Evolutionary conservation across 306 rosid species (phyloP).

Genomic region (Dalbergia oliveri): DNA sequence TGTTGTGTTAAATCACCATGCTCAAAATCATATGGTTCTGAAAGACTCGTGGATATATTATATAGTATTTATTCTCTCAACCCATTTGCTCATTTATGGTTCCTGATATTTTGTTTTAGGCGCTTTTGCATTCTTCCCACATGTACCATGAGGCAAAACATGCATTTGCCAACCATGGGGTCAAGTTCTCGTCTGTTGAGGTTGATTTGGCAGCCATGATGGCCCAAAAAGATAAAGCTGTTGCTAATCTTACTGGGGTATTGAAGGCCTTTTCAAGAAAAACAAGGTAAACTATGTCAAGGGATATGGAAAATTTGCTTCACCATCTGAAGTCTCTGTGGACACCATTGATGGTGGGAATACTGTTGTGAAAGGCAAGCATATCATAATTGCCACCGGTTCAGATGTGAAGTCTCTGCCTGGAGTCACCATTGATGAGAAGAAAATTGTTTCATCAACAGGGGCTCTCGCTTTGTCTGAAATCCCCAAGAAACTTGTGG

Average conservation of each 20-base stretch:
- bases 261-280: constrained; percentile 97
- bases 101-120: constrained; percentile 60
- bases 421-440: constrained; percentile 91
- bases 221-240: constrained; percentile 93
- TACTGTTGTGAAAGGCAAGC: constrained; percentile 85
- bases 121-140: constrained; percentile 96
- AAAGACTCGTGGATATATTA: neutral
- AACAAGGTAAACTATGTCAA: constrained; percentile 95
- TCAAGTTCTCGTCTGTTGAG: constrained; percentile 83
- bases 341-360: constrained; percentile 78
- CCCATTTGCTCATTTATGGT: constrained; percentile 27
- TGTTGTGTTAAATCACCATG: neutral
- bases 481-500: constrained; percentile 91
- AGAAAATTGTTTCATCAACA: constrained; percentile 92
- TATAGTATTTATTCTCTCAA: neutral
- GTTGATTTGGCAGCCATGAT: constrained; percentile 95
- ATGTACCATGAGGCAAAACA: constrained; percentile 98
- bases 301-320: constrained; percentile 87
- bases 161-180: constrained; percentile 83
- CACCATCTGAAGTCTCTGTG: constrained; percentile 91
- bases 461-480: constrained; percentile 92
- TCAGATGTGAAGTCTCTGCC: constrained; percentile 95
- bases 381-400: constrained; percentile 92
- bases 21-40: neutral
- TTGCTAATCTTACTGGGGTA: constrained; percentile 86